Evolutionary conservation across 148 eudicot species (phyloP).

Genomic region (Euryodendron excelsum): DNA sequence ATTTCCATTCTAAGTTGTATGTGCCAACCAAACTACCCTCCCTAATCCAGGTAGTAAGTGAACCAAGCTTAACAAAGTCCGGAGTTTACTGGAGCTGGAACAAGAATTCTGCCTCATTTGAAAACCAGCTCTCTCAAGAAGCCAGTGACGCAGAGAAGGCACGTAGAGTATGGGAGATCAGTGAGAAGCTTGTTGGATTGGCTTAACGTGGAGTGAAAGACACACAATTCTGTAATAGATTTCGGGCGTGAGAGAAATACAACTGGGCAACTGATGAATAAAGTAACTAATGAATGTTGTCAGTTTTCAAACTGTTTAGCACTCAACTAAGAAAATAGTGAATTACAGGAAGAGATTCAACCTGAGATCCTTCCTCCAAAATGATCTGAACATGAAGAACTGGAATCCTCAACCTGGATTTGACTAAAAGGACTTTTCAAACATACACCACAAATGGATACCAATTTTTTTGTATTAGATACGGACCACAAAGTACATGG

Average conservation of each 20-base stretch:
- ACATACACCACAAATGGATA: background rate
- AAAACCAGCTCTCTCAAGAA: constrained; percentile 83
- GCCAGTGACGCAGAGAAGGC: constrained; percentile 85
- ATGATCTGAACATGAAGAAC: background rate
- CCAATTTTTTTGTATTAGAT: background rate
- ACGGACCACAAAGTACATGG: background rate
- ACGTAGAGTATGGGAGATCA: constrained; percentile 76
- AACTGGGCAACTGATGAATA: background rate
- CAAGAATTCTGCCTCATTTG: constrained; percentile 65
- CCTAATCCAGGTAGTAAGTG: constrained; percentile 63
- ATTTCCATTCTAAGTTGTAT: background rate
- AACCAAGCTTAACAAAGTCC: constrained; percentile 77
- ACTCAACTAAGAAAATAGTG: background rate
- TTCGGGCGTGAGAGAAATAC: background rate
- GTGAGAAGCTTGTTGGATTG: constrained; percentile 91
- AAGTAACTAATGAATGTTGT: background rate
- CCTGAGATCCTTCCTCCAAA: background rate
- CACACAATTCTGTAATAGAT: background rate
- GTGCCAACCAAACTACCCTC: background rate
- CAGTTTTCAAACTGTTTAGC: too few relatives aligned
- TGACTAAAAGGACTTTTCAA: background rate
- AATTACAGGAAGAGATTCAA: background rate
- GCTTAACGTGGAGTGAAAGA: constrained; percentile 30
- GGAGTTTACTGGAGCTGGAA: constrained; percentile 99
- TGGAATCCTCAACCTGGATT: background rate